A percentile compares a stretch with the other conserved stretches of the same genome.
Conservation (phyloP, 2,329 filamentous ascomycete species). For the Colletotrichum chlorophyti region DNA sequence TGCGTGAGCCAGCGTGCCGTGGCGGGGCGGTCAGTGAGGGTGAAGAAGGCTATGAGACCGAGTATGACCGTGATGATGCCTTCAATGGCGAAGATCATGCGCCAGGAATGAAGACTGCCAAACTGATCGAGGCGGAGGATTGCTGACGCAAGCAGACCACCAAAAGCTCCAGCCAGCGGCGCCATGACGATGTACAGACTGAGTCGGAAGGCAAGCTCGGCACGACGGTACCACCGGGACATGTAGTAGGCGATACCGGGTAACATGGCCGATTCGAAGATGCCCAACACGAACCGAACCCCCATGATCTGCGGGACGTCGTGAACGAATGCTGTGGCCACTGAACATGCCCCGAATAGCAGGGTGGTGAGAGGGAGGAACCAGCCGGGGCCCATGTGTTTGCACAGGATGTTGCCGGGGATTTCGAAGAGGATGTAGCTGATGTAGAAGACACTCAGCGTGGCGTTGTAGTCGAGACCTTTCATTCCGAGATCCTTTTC, state of each 20-base stretch:
- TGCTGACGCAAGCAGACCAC: constrained; percentile 67
- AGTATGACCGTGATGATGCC: constrained; percentile 65
- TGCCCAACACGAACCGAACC: constrained; percentile 65
- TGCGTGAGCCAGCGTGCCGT: constrained; percentile 69
- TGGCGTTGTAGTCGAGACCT: constrained; percentile 67
- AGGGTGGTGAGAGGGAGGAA: constrained; percentile 65
- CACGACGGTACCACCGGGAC: constrained; percentile 67
- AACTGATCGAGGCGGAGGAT: constrained; percentile 66
- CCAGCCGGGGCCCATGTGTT: constrained; percentile 70
- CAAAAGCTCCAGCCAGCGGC: constrained; percentile 70
- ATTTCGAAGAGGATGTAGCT: constrained; percentile 72
- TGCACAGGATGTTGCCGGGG: constrained; percentile 67
- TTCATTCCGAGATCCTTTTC: constrained; percentile 60
- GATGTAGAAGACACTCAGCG: constrained; percentile 69
- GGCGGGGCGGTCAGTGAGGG: constrained; percentile 70
- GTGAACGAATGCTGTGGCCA: constrained; percentile 68
- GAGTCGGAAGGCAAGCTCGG: constrained; percentile 68
- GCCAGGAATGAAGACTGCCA: constrained; percentile 64
- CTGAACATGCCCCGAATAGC: constrained; percentile 63
- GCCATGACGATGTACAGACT: constrained; percentile 72
- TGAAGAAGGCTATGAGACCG: constrained; percentile 63
- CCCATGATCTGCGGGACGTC: constrained; percentile 53
- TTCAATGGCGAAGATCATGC: constrained; percentile 77
- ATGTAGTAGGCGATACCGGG: constrained; percentile 72
- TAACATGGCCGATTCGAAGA: constrained; percentile 71